Evolutionary conservation across 306 rosid genomes (phyloP).

Genomic region (Trichosanthes cucumerina): DNA sequence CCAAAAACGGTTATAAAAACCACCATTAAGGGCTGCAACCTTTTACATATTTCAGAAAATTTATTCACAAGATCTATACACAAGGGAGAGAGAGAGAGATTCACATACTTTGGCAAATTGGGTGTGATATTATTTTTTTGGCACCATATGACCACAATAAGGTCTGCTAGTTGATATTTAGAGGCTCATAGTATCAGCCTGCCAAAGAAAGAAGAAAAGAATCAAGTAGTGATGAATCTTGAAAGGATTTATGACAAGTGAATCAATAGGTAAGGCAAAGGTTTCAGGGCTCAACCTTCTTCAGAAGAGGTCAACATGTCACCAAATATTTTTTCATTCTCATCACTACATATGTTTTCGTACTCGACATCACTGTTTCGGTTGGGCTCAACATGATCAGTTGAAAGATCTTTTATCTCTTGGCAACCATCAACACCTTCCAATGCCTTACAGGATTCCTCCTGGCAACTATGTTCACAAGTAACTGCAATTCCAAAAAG

Average conservation of each 20-base stretch:
- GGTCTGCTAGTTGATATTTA: not conserved
- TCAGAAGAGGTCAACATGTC: constrained; percentile 52
- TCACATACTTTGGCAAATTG: not conserved
- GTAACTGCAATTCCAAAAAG: constrained; percentile 24
- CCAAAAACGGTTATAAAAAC: not conserved
- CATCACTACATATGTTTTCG: constrained; percentile 14
- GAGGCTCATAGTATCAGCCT: not conserved
- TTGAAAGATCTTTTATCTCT: constrained; percentile 30
- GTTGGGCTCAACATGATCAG: constrained; percentile 46
- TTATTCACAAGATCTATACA: not conserved
- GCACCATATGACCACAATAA: not conserved
- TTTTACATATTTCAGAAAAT: not conserved
- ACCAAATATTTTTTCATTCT: constrained; percentile 48
- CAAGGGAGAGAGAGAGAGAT: not conserved
- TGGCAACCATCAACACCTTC: constrained; percentile 22
- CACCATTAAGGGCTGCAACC: not conserved
- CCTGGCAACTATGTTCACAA: constrained; percentile 27
- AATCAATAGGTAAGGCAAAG: not conserved
- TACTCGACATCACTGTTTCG: constrained; percentile 25
- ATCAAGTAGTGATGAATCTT: not conserved
- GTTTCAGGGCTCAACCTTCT: constrained; percentile 33
- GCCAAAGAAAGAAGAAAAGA: not conserved
- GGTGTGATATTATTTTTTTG: not conserved
- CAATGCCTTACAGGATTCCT: constrained; percentile 33
- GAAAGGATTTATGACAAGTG: not conserved